These are phyloP conservation scores for Ustilago bromivora DNA, from an alignment of 1,284 basidiomycete species.

Conservation along the genomic window DNA sequence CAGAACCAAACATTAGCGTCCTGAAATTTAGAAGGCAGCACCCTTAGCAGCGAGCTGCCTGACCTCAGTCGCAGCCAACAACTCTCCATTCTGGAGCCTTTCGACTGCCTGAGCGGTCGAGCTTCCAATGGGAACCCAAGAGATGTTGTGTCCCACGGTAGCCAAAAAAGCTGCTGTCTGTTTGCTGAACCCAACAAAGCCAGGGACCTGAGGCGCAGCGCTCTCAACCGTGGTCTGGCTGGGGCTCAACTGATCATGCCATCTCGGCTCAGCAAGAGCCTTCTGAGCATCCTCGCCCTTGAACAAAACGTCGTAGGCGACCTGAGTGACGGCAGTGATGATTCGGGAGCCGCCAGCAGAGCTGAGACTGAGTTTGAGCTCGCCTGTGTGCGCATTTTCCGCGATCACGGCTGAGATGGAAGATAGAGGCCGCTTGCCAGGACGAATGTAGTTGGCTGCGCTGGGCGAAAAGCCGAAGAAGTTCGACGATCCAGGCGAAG, in stretches of 20 bases:
- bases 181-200: conserved; percentile 69
- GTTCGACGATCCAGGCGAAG: conserved; percentile 67
- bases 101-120: conserved; percentile 62
- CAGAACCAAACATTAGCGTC: no score
- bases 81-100: conserved; percentile 35
- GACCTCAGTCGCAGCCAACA: conserved; percentile 56
- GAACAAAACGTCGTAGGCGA: conserved; percentile 58
- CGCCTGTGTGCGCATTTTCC: conserved; percentile 66
- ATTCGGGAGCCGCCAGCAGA: conserved; percentile 71
- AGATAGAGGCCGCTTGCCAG: conserved; percentile 71
- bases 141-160: conserved; percentile 68
- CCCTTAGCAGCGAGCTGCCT: conserved; percentile 61
- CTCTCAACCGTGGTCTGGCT: conserved; percentile 69
- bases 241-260: conserved; percentile 71
- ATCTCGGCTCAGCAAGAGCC: conserved; percentile 67
- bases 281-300: conserved; percentile 56
- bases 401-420: conserved; percentile 70
- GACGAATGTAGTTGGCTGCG: conserved; percentile 69
- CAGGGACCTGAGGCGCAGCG: conserved; percentile 49
- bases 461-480: conserved; percentile 68
- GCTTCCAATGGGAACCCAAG: conserved; percentile 50
- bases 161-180: conserved; percentile 67
- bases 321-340: conserved; percentile 71
- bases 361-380: conserved; percentile 69
- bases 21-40: conserved; percentile 43